A percentile compares a stretch with the other conserved stretches of the same genome.
Evolutionary conservation across 495 filamentous ascomycete species (phyloP).

Genomic region (Penicillium pancosmium): DNA sequence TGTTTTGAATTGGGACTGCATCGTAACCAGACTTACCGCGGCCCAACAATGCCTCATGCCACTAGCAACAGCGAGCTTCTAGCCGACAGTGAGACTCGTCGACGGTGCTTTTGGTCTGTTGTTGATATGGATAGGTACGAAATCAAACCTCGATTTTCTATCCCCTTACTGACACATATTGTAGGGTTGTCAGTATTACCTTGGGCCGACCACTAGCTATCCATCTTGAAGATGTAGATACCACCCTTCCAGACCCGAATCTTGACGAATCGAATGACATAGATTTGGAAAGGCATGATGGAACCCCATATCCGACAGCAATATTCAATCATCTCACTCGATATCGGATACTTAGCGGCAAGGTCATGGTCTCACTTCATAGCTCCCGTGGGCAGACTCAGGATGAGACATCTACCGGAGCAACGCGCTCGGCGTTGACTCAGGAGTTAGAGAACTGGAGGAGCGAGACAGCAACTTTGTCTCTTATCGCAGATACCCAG

Average conservation of each 20-base stretch:
- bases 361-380: constrained; percentile 22
- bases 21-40: constrained; percentile 22
- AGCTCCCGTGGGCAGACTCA: constrained; percentile 2
- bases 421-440: constrained; percentile 3
- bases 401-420: constrained; percentile 2
- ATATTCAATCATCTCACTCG: constrained; percentile 28
- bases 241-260: constrained; percentile 21
- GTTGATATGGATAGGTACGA: constrained; percentile 29
- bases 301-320: constrained; percentile 11
- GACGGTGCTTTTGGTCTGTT: constrained; percentile 32
- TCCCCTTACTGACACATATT: neutral
- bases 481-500: constrained; percentile 9
- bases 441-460: constrained; percentile 13
- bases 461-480: neutral
- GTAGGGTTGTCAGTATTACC: constrained; percentile 29
- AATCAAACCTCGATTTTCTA: neutral
- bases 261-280: constrained; percentile 7
- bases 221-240: constrained; percentile 24
- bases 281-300: neutral
- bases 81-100: constrained; percentile 18
- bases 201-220: constrained; percentile 30
- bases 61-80: neutral
- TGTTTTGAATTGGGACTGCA: constrained; percentile 31
- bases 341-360: constrained; percentile 23
- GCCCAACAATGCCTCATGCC: neutral